Conservation (phyloP, 495 filamentous ascomycete species). For the Talaromyces thailandensis region DNA sequence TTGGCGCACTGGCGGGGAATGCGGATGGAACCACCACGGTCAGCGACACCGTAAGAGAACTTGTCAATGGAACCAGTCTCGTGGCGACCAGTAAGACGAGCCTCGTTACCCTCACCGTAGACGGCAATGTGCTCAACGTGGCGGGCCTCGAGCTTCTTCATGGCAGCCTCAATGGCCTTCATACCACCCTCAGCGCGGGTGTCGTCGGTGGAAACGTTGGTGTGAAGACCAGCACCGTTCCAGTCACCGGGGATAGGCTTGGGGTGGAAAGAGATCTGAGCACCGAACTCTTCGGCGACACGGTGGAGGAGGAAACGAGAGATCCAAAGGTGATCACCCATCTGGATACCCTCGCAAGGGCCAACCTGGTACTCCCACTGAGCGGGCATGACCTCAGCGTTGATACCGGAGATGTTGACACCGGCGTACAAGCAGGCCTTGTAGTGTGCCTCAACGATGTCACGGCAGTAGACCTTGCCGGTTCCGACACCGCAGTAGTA, state of each 20-base stretch:
- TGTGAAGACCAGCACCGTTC: constrained; percentile 98
- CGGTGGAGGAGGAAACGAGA: constrained; percentile 94
- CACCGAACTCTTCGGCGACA: constrained; percentile 94
- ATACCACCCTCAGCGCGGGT: constrained; percentile 91
- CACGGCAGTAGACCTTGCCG: constrained; percentile 95
- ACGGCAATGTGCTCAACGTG: constrained; percentile 95
- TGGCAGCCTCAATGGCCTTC: constrained; percentile 79
- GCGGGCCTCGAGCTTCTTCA: constrained; percentile 81
- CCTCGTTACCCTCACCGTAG: constrained; percentile 90
- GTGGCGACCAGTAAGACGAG: constrained; percentile 87
- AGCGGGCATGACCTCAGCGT: constrained; percentile 96
- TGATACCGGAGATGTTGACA: constrained; percentile 94
- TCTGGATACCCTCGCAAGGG: constrained; percentile 82
- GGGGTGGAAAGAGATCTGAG: constrained; percentile 90
- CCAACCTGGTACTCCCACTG: constrained; percentile 99
- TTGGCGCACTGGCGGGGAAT: constrained; percentile 84
- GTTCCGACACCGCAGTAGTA: constrained; percentile 99
- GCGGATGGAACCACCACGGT: constrained; percentile 90
- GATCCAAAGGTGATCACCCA: constrained; percentile 98
- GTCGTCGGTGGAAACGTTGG: constrained; percentile 80
- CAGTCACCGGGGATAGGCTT: constrained; percentile 99
- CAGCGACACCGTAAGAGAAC: constrained; percentile 92
- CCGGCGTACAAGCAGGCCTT: constrained; percentile 89
- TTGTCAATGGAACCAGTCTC: constrained; percentile 92
- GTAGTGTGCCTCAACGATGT: constrained; percentile 98